Evolutionary conservation across 1,139 yeast genomes (phyloP).

Genomic region (Hansenula sp.): DNA sequence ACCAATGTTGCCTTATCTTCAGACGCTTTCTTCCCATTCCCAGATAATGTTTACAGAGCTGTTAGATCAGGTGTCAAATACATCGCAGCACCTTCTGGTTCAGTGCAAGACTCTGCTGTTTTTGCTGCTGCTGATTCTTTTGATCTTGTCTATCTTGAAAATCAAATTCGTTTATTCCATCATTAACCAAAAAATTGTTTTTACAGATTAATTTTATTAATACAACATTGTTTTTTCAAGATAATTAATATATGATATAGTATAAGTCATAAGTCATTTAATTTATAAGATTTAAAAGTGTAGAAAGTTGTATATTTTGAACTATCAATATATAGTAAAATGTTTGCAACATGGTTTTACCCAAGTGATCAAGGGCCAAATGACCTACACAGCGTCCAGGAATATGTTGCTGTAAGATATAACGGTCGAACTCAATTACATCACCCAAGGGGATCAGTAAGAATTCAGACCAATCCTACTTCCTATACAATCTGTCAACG

Average conservation of each 20-base stretch:
- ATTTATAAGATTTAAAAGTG: no score
- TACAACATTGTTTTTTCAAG: no score
- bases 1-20: conserved; percentile 87
- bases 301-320: no score
- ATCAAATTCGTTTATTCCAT: conserved; percentile 96
- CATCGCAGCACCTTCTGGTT: conserved; percentile 95
- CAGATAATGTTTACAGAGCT: conserved; percentile 97
- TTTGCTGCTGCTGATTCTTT: conserved; percentile 91
- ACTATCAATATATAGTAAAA: conserved; percentile 16
- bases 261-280: no score
- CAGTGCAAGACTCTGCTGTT: conserved; percentile 96
- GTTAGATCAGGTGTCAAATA: conserved; percentile 93
- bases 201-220: background rate
- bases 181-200: conserved; percentile 56
- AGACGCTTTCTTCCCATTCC: conserved; percentile 99
- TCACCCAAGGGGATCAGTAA: conserved; percentile 25
- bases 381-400: conserved; percentile 86
- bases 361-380: conserved; percentile 79
- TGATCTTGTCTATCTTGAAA: conserved; percentile 85
- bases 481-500: conserved; percentile 77
- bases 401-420: conserved; percentile 63
- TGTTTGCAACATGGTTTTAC: conserved; percentile 91
- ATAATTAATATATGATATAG: no score
- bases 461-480: conserved; percentile 65
- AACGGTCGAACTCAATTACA: conserved; percentile 52